A percentile compares a stretch with the other conserved stretches of the same genome.
These are phyloP conservation scores for Collariella sp. DNA, from an alignment of 495 filamentous ascomycete species.

Conservation along the genomic window DNA sequence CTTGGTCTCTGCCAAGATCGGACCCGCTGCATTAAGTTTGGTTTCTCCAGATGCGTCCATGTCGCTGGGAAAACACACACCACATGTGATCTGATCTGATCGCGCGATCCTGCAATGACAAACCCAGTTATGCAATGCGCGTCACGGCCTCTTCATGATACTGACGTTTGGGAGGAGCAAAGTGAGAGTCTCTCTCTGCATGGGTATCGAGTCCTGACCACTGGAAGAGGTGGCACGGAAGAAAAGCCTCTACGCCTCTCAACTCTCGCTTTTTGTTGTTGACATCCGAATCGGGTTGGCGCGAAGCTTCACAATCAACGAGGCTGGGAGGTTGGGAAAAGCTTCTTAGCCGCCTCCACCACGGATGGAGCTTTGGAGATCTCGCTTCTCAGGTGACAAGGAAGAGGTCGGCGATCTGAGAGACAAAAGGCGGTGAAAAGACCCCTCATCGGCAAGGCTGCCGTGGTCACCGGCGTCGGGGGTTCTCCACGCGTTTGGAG, in stretches of 20 bases:
- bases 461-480: not conserved
- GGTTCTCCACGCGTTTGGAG: not conserved
- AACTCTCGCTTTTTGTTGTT: too few relatives aligned
- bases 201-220: not conserved
- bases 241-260: too few relatives aligned
- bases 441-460: not conserved
- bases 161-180: too few relatives aligned
- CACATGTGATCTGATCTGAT: not conserved
- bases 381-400: not conserved
- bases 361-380: conserved; percentile 1
- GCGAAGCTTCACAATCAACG: not conserved
- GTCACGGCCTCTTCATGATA: too few relatives aligned
- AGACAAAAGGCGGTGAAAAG: conserved; percentile 12
- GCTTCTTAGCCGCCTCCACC: not conserved
- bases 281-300: not conserved
- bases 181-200: too few relatives aligned
- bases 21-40: not conserved
- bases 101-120: not conserved
- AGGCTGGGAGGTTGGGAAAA: conserved; percentile 6
- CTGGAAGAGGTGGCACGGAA: not conserved
- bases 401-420: not conserved
- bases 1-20: not conserved
- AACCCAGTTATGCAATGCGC: too few relatives aligned
- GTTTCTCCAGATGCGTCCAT: not conserved
- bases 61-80: not conserved